A percentile compares a stretch with the other conserved stretches of the same genome.
These are phyloP conservation scores for Ramichloridium luteum DNA, from an alignment of 2,329 filamentous ascomycete species.

Conservation along the genomic window DNA sequence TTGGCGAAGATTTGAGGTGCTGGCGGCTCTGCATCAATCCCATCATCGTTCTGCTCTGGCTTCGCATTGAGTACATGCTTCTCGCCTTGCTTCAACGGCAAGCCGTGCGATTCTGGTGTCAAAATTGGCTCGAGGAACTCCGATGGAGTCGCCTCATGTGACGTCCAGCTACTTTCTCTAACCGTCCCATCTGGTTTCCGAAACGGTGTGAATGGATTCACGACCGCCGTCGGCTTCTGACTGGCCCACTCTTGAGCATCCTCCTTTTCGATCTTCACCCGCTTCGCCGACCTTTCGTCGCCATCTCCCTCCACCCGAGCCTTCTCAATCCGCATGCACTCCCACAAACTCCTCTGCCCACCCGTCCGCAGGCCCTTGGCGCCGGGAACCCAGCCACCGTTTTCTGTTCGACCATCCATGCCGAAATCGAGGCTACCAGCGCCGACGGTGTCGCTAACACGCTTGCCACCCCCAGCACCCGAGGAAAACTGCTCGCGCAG, in stretches of 20 bases:
- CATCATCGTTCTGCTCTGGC: too few species aligned
- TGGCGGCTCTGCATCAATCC: too few species aligned
- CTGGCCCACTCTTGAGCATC: neutral
- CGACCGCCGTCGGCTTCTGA: constrained; percentile 13
- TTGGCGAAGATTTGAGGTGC: constrained; percentile 40
- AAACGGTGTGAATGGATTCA: constrained; percentile 23
- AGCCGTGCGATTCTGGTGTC: too few species aligned
- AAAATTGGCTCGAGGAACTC: too few species aligned
- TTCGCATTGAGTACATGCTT: too few species aligned
- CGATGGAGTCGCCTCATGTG: constrained; percentile 20
- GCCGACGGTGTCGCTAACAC: constrained; percentile 54
- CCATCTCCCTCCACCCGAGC: constrained; percentile 10
- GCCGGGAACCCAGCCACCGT: constrained; percentile 39
- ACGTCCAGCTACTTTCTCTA: constrained; percentile 23
- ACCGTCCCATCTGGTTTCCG: constrained; percentile 18
- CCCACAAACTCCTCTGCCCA: constrained; percentile 32
- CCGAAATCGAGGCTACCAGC: constrained; percentile 47
- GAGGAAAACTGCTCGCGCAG: constrained; percentile 55
- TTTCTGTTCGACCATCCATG: constrained; percentile 38
- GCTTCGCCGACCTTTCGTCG: constrained; percentile 9
- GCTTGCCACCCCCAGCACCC: constrained; percentile 42
- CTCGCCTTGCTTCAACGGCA: too few species aligned
- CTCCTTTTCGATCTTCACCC: constrained; percentile 9
- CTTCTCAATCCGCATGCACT: constrained; percentile 19
- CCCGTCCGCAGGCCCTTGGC: constrained; percentile 36